Evolutionary conservation across 345 rosid species (phyloP).

Genomic region (Lenwebbia sp.): DNA sequence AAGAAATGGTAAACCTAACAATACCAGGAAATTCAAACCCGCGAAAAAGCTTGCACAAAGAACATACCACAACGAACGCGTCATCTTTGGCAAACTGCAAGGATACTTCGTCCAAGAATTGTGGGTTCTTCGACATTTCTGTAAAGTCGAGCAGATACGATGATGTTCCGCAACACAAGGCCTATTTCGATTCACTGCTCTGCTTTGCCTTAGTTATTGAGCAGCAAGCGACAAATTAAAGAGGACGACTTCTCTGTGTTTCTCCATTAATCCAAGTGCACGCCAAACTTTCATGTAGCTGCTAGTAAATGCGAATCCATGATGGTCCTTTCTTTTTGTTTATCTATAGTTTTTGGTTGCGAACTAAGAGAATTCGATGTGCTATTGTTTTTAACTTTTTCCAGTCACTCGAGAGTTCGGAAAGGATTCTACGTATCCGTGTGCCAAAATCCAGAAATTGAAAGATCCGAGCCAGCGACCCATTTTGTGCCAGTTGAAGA

Average conservation of each 20-base stretch:
- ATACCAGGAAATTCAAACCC: neutral
- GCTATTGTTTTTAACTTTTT: neutral
- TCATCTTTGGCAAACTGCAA: conserved; percentile 8
- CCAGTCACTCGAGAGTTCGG: neutral
- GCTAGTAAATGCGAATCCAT: neutral
- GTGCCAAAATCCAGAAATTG: neutral
- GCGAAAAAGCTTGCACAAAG: neutral
- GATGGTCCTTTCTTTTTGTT: neutral
- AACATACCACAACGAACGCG: conserved; percentile 7
- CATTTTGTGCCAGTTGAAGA: neutral
- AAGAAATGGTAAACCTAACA: no score
- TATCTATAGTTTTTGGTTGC: neutral
- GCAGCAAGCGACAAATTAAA: neutral
- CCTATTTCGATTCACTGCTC: neutral
- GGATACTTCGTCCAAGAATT: conserved; percentile 16
- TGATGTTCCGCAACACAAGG: neutral
- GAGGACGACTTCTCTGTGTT: neutral
- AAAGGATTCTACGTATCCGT: neutral
- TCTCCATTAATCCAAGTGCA: neutral
- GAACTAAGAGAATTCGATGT: neutral
- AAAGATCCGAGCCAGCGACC: neutral
- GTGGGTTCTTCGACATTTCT: conserved; percentile 17
- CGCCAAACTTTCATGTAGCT: neutral
- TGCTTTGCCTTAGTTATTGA: neutral
- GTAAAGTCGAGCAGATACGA: neutral